Conservation (phyloP, 2,329 filamentous ascomycete genomes). For the Xylariales sp. region DNA sequence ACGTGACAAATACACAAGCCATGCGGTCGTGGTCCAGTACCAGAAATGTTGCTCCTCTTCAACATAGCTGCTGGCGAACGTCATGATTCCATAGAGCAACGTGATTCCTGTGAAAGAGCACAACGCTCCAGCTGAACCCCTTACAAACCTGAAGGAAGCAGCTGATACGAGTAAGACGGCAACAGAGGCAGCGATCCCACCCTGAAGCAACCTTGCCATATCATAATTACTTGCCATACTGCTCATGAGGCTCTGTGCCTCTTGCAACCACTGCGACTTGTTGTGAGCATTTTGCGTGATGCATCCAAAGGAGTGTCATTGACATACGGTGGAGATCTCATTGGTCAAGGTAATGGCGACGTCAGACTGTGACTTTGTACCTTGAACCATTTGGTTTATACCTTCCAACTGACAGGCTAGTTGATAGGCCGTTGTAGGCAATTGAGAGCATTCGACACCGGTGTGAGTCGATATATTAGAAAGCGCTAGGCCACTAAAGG, state of each 20-base stretch:
- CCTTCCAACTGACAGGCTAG: conserved; percentile 67
- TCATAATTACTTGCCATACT: conserved; percentile 92
- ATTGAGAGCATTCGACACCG: conserved; percentile 25
- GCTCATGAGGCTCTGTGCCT: conserved; percentile 76
- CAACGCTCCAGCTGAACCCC: conserved; percentile 23
- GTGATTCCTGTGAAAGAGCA: conserved; percentile 47
- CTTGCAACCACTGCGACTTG: conserved; percentile 55
- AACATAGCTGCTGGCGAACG: conserved; percentile 97
- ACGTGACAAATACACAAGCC: conserved; percentile 53
- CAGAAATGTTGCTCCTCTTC: conserved; percentile 99
- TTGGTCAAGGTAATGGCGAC: too few species aligned
- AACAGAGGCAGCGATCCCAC: conserved; percentile 32
- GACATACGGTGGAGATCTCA: neutral
- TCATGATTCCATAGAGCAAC: conserved; percentile 72
- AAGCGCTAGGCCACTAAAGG: conserved; percentile 53
- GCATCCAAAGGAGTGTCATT: too few species aligned
- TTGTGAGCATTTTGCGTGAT: too few species aligned
- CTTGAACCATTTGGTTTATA: too few species aligned
- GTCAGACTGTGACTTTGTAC: too few species aligned
- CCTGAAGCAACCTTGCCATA: conserved; percentile 54
- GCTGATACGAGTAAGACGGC: conserved; percentile 38
- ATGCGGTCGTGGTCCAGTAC: conserved; percentile 82
- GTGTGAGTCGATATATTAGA: conserved; percentile 22
- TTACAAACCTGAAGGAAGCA: conserved; percentile 23
- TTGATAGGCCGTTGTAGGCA: conserved; percentile 44